A percentile compares a stretch with the other conserved stretches of the same genome.
Conservation (phyloP, 31 red algal genomes). For the Porphyra umbilicalis region DNA sequence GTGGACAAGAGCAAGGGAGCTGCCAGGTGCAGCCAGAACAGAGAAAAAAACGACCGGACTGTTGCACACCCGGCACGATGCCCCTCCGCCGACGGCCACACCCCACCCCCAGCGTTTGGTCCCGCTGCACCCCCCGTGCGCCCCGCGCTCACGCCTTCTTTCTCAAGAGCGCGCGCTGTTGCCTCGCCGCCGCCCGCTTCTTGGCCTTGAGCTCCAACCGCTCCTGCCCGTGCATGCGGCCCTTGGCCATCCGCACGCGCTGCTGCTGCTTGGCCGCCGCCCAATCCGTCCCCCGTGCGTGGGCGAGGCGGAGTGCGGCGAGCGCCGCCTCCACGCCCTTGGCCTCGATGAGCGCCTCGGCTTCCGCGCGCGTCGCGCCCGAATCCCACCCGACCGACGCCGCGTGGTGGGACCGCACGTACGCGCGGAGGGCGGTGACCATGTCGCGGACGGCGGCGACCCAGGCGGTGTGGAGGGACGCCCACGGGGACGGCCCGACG, state of each 20-base stretch:
- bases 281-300: not conserved
- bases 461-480: slow-evolving; percentile 41
- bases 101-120: no score
- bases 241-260: slow-evolving; percentile 1
- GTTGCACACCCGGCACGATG: no score
- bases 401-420: slow-evolving; percentile 74
- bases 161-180: not conserved
- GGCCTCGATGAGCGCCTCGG: not conserved
- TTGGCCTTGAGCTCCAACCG: not conserved
- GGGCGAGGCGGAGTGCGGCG: not conserved
- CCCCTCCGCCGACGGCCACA: no score
- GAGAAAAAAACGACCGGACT: no score
- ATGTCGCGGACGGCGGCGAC: slow-evolving; percentile 46
- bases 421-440: slow-evolving; percentile 63
- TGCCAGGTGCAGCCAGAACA: no score
- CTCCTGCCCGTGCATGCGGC: not conserved
- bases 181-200: not conserved
- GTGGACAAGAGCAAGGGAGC: no score
- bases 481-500: slow-evolving; percentile 18
- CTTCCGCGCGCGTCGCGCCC: slow-evolving; percentile 14
- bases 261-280: not conserved
- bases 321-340: not conserved
- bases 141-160: not conserved
- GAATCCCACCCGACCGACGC: slow-evolving; percentile 70
- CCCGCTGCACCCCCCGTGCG: no score